phyloP scores from a whole-genome alignment of 345 rosid genomes.

The Ceriops decandra region DNA sequence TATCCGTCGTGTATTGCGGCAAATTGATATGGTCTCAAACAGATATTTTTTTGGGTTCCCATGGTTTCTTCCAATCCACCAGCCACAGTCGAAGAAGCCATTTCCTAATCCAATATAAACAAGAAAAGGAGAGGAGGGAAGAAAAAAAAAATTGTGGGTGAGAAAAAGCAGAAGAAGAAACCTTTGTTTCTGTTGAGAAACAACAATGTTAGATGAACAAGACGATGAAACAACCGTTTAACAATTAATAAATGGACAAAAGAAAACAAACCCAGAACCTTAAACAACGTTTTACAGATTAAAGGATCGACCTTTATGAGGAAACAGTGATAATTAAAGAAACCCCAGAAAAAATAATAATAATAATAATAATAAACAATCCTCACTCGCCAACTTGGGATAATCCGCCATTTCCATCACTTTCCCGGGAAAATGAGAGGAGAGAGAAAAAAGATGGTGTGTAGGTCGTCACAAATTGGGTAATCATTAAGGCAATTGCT shows the following conservation, averaged over 20 bases:
- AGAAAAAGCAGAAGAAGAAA: neutral
- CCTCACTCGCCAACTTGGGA: constrained; percentile 46
- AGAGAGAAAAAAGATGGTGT: neutral
- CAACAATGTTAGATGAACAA: neutral
- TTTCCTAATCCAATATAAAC: constrained; percentile 13
- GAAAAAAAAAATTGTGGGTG: neutral
- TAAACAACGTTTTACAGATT: constrained; percentile 20
- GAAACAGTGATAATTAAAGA: neutral
- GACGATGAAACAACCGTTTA: constrained; percentile 3
- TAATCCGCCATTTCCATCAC: constrained; percentile 46
- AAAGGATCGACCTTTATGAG: neutral
- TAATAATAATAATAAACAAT: neutral
- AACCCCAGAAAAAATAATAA: constrained; percentile 4
- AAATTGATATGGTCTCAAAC: constrained; percentile 35
- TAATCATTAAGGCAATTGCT: neutral
- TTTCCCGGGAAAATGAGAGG: constrained; percentile 21
- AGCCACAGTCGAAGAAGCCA: neutral
- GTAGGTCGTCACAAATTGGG: constrained; percentile 9
- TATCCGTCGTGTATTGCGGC: constrained; percentile 19
- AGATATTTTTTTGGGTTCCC: constrained; percentile 24
- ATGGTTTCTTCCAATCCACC: neutral
- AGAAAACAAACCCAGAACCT: constrained; percentile 9
- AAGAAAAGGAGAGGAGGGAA: neutral
- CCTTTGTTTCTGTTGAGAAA: neutral
- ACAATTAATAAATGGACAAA: neutral